Evolutionary conservation across 2,329 filamentous ascomycete genomes (phyloP).

Genomic region (Phaeoacremonium minimum): DNA sequence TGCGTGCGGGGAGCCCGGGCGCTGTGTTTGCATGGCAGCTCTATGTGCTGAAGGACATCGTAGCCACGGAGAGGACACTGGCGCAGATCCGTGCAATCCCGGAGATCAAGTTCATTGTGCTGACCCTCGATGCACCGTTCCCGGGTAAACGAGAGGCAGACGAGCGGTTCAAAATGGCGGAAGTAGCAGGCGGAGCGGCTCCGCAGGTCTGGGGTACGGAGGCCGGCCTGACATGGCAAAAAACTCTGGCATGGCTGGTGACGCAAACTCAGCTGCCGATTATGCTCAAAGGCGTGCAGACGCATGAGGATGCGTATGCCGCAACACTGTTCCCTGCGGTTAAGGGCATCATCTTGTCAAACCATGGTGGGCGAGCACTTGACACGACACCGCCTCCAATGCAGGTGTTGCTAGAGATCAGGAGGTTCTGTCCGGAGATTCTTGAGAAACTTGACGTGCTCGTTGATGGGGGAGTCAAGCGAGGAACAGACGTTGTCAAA

Average conservation of each 20-base stretch:
- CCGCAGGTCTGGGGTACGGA: constrained; percentile 86
- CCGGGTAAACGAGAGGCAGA: constrained; percentile 88
- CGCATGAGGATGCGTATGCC: constrained; percentile 87
- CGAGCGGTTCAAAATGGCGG: constrained; percentile 63
- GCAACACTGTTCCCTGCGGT: constrained; percentile 65
- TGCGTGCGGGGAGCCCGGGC: constrained; percentile 32
- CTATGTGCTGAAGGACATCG: constrained; percentile 81
- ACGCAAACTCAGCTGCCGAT: constrained; percentile 81
- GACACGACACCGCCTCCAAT: constrained; percentile 77
- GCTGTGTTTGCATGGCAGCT: constrained; percentile 95
- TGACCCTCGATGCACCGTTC: constrained; percentile 89
- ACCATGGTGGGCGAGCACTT: constrained; percentile 83
- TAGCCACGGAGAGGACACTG: constrained; percentile 78
- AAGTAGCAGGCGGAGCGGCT: constrained; percentile 58
- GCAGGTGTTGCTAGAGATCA: constrained; percentile 69
- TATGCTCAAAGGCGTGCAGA: constrained; percentile 88
- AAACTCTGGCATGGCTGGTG: constrained; percentile 76
- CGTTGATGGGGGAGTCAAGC: constrained; percentile 80
- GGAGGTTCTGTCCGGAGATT: constrained; percentile 70
- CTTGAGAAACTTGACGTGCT: constrained; percentile 72
- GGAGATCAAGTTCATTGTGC: constrained; percentile 73
- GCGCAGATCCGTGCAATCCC: constrained; percentile 67
- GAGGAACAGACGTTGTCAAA: constrained; percentile 87
- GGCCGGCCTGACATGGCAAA: constrained; percentile 79
- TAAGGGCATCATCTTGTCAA: constrained; percentile 80